These are phyloP conservation scores for Alternaria triticimaculans DNA, from an alignment of 2,329 filamentous ascomycete species.

Conservation along the genomic window DNA sequence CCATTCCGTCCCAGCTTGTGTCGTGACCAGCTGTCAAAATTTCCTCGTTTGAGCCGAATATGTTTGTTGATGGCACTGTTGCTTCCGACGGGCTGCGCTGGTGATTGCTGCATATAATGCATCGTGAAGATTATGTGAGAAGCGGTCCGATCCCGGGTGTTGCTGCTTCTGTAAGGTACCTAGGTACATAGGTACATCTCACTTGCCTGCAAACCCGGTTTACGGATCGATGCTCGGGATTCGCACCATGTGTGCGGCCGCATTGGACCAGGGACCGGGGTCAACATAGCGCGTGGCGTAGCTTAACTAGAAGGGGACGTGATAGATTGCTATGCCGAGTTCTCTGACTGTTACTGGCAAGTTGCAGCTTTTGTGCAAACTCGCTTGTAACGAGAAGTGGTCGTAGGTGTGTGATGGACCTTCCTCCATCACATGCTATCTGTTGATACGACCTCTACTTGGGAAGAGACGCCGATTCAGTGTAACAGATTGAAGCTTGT, in stretches of 20 bases:
- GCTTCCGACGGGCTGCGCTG: neutral
- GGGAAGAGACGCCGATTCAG: neutral
- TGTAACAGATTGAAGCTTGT: neutral
- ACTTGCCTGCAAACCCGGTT: constrained; percentile 24
- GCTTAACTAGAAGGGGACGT: neutral
- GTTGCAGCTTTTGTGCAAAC: constrained; percentile 12
- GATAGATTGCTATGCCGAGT: constrained; percentile 7
- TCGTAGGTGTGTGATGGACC: constrained; percentile 20
- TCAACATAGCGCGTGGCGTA: neutral
- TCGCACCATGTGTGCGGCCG: constrained; percentile 7
- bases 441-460: neutral
- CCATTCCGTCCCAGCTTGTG: neutral
- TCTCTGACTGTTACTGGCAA: neutral
- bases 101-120: neutral
- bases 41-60: neutral
- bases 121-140: neutral
- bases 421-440: neutral
- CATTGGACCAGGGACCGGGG: constrained; percentile 5
- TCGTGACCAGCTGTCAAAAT: neutral
- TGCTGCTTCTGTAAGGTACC: constrained; percentile 12
- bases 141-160: neutral
- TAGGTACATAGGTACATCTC: constrained; percentile 24
- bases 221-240: constrained; percentile 14
- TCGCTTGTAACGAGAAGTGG: constrained; percentile 15
- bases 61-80: neutral